Base-by-base conservation (phyloP, 495 filamentous ascomycete species). In the Geopyxis carbonaria region DNA sequence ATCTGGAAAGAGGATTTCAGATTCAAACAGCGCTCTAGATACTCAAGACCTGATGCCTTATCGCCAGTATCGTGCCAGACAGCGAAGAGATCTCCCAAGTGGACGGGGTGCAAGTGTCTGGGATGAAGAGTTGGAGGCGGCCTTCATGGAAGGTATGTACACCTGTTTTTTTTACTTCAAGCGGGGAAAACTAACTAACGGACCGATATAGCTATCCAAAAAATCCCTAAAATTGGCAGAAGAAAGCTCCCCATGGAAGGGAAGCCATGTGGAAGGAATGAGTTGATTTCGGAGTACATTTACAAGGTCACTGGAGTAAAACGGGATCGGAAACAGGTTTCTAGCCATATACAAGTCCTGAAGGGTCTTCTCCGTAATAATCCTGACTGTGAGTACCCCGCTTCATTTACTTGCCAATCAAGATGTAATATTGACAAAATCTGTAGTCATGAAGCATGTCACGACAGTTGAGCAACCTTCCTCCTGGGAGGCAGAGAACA, bases 331-430 rank as follows among this genome's bases (percentile, higher is more conserved):
- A 97, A 97, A 59, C 81, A 92, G 57, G 80, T 97, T 6, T 94
- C 87, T 0, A 94, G 86, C 48, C 89, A 97, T 57, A 80, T 95
- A 43, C 89, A 97, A 62, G 87, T 94, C n/a, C 60, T 97, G 31
- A 93, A 91, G 61, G 73, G 72, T 9, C 80, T 85, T 50, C 64
- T 87, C 45, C 64, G 67, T 40, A 64, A 69, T 16, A 69, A 79
- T 48, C 70, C 65, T 24, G 55, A 45, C 42, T 61, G 65, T 70
- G 42, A 57, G 63, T 48, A 33, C 51, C 25, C 28, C 40, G 56
- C 51, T 28, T 22, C n/a, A 28, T 21, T 28, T 3, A 27, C 22
- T n/a, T 15, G 14, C 25, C 5, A 10, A 6, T 41, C 29, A 16
- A n/a, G n/a, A 13, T n/a, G 38, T 40, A 38, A 50, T 25, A 14